phyloP scores from a whole-genome alignment of 2,329 filamentous ascomycete species.

The Ceratocystis alfenasii region DNA sequence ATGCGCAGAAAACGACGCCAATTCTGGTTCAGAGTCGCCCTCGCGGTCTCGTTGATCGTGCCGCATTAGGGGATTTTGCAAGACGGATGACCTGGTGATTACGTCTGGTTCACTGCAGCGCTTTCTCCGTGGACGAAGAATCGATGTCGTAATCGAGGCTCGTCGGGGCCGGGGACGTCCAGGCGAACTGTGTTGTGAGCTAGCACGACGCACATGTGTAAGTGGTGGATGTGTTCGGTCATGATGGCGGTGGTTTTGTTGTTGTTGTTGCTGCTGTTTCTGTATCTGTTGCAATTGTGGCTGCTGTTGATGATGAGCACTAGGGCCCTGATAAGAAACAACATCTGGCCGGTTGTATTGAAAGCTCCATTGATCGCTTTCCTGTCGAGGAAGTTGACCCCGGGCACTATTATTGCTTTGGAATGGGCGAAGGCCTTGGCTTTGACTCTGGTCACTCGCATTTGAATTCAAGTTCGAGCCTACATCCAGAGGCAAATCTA shows the following conservation, averaged over 20 bases:
- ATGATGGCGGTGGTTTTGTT: background rate
- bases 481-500: background rate
- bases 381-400: background rate
- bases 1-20: background rate
- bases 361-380: slow-evolving; percentile 1
- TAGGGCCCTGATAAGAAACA: background rate
- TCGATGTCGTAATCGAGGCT: slow-evolving; percentile 15
- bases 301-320: background rate
- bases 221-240: background rate
- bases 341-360: background rate
- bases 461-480: background rate
- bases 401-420: background rate
- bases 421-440: background rate
- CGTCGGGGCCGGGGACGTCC: slow-evolving; percentile 10
- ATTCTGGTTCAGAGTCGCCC: background rate
- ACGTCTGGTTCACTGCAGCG: slow-evolving; percentile 11
- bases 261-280: background rate
- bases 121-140: slow-evolving; percentile 16
- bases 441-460: background rate
- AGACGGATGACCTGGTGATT: background rate
- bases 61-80: background rate
- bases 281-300: no score
- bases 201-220: background rate
- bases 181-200: slow-evolving; percentile 6
- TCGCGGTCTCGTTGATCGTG: background rate